These are phyloP conservation scores for Bacterosira constricta DNA, from an alignment of 108 stramenopile genomes.

Conservation along the genomic window DNA sequence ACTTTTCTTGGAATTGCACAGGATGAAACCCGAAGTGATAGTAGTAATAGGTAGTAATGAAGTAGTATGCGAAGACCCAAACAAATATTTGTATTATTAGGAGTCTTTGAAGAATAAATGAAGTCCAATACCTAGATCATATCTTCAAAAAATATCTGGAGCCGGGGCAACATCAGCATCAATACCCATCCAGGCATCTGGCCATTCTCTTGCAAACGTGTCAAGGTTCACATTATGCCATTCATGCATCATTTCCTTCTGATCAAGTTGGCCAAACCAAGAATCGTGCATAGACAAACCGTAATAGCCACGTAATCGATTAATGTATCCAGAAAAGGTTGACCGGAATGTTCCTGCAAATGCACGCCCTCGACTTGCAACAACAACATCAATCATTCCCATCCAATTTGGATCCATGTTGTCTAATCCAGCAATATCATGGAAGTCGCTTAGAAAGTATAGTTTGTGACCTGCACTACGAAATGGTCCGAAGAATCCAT, in stretches of 20 bases:
- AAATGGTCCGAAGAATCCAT: conserved; percentile 75
- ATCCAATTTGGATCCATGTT: conserved; percentile 82
- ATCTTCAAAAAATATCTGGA: conserved; percentile 54
- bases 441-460: conserved; percentile 75
- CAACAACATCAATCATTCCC: conserved; percentile 92
- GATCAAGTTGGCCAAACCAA: conserved; percentile 60
- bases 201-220: conserved; percentile 74
- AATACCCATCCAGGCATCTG: conserved; percentile 75
- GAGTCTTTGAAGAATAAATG: neutral
- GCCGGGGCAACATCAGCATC: conserved; percentile 59
- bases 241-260: conserved; percentile 49
- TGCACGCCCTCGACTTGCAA: conserved; percentile 74
- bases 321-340: conserved; percentile 94
- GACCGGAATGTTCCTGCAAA: conserved; percentile 90
- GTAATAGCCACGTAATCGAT: conserved; percentile 77
- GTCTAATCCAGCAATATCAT: conserved; percentile 49
- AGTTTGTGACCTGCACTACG: conserved; percentile 54
- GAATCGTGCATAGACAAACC: conserved; percentile 69
- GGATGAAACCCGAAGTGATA: too few relatives aligned
- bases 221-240: conserved; percentile 53
- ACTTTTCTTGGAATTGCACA: conserved; percentile 39
- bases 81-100: too few relatives aligned
- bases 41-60: neutral
- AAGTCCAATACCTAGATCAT: neutral
- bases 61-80: too few relatives aligned